Evolutionary conservation across 2,329 filamentous ascomycete genomes (phyloP), one percentile per base, ranked within the genome.

Genomic region (Trichoderma lentiforme): DNA sequence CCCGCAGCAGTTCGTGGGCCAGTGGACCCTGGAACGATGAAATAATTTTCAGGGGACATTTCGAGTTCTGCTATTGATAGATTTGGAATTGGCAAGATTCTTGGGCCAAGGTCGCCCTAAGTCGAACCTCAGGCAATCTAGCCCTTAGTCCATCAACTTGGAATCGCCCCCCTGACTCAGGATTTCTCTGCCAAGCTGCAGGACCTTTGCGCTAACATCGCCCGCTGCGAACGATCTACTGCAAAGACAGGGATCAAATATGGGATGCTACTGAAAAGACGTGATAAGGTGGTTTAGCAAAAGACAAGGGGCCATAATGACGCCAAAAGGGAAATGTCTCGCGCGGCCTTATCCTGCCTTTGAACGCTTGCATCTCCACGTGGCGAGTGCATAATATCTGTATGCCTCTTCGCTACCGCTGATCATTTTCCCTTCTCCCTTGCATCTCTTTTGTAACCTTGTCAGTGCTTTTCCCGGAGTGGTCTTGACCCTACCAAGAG

Each of bases 371-470:
- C 56, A 61, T 26, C 36, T 28, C 56, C 56, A 69, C 56, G 36
- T 61, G 28, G 66, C 21, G 66, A 60, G 32, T 69, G 66, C 66
- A 69, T 69, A 69, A 34, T 69, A 43, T 43, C 39, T 43, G 39
- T 43, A 69, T 69, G 32, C 34, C 65, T 68, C 53, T 56, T 43
- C 56, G 47, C 66, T 69, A 21, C 65, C 39, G 65, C 66, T 61
- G 66, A 69, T 69, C 66, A 60, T 39, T 69, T 56, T 69, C 58
- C 36, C 57, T 61, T 69, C 36, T 61, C n/a, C 36, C 53, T 61
- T 69, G 66, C 66, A 61, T 34, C 21, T 61, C n/a, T 26, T 18
- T 60, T 51, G 28, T 36, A 51, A 60, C 56, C 64, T 57, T 61
- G 66, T 69, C 36, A 43, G 39, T 47, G 36, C 32, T 60, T 51